Conservation (phyloP, 495 filamentous ascomycete genomes). For the Staphylotrichum tortipilum region DNA sequence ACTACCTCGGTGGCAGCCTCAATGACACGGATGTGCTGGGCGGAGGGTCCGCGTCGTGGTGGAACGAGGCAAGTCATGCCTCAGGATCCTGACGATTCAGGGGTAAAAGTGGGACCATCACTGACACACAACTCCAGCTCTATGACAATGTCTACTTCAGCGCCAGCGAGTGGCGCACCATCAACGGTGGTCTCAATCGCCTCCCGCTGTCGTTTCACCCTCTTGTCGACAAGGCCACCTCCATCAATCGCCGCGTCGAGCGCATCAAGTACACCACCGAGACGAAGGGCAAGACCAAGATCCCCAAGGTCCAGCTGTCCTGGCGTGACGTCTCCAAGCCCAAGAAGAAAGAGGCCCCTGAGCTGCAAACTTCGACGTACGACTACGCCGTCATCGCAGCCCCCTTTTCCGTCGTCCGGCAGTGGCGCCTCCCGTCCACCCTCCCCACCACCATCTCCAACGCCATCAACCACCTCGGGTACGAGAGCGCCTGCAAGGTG, state of each 20-base stretch:
- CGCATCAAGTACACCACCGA: slow-evolving; percentile 33
- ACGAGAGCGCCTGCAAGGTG: slow-evolving; percentile 54
- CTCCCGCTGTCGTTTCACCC: slow-evolving; percentile 56
- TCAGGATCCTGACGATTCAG: no score
- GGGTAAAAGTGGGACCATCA: no score
- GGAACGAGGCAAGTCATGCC: slow-evolving; percentile 13
- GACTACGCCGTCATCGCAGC: slow-evolving; percentile 58
- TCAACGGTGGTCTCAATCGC: slow-evolving; percentile 52
- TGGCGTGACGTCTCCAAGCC: not conserved
- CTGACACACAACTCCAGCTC: slow-evolving; percentile 1
- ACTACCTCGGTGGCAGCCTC: slow-evolving; percentile 44
- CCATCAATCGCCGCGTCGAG: slow-evolving; percentile 46
- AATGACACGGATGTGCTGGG: slow-evolving; percentile 48
- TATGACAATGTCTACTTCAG: slow-evolving; percentile 52
- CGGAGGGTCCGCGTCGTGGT: slow-evolving; percentile 22
- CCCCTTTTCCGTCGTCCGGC: slow-evolving; percentile 51
- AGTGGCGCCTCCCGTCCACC: slow-evolving; percentile 40
- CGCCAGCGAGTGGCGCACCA: slow-evolving; percentile 53
- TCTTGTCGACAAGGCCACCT: slow-evolving; percentile 44
- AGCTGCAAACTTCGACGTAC: slow-evolving; percentile 33
- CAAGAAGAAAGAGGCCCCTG: not conserved
- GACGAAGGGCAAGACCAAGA: slow-evolving; percentile 28
- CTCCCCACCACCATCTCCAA: slow-evolving; percentile 39
- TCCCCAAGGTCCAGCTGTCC: slow-evolving; percentile 17
- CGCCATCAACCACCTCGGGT: slow-evolving; percentile 53